These are phyloP conservation scores for Bocquillonia castaneifolia DNA, from an alignment of 441 rosid genomes.

Conservation along the genomic window DNA sequence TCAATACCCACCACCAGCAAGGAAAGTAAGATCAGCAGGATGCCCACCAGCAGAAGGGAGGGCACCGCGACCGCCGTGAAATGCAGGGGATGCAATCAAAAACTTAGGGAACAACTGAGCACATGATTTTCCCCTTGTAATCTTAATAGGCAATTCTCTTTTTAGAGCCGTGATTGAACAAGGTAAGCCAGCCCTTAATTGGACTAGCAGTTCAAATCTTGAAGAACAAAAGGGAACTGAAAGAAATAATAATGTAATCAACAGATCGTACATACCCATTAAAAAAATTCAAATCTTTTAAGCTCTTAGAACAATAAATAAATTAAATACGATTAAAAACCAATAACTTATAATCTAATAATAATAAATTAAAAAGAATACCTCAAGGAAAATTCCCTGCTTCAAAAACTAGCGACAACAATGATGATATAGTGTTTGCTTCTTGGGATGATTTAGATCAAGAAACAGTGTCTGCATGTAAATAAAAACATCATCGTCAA, in stretches of 20 bases:
- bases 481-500: no score
- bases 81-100: slow-evolving; percentile 41
- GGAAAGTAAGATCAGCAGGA: slow-evolving; percentile 48
- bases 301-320: no score
- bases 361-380: no score
- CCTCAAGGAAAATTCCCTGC: no score
- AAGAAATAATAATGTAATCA: not conserved
- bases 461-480: slow-evolving; percentile 7
- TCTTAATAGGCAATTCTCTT: slow-evolving; percentile 8
- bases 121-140: slow-evolving; percentile 9
- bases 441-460: not conserved
- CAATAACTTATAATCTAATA: no score
- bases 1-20: slow-evolving; percentile 43
- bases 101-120: slow-evolving; percentile 10
- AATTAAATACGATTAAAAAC: no score
- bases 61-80: slow-evolving; percentile 48
- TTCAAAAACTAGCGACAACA: no score
- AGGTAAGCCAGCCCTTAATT: slow-evolving; percentile 19
- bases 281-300: no score
- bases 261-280: not conserved
- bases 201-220: slow-evolving; percentile 11
- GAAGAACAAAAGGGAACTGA: not conserved
- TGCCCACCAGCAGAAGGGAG: slow-evolving; percentile 49
- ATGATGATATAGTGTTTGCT: not conserved
- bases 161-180: slow-evolving; percentile 21